Conservation (phyloP, 306 rosid genomes). For the Cucurbita maxima region DNA sequence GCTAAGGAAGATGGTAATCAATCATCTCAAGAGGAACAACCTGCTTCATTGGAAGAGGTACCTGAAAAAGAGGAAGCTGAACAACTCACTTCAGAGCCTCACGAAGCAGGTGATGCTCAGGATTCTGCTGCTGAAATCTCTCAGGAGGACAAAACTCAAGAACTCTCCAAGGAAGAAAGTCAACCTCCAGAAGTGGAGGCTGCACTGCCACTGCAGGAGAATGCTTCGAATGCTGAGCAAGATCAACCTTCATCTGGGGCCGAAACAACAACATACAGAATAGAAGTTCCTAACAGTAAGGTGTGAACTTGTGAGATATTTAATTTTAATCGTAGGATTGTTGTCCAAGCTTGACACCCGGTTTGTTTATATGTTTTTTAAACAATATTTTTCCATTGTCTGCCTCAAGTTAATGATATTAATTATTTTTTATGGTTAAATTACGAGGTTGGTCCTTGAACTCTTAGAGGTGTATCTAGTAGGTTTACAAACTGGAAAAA, state of each 20-base stretch:
- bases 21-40: slow-evolving; percentile 20
- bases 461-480: not conserved
- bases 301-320: slow-evolving; percentile 11
- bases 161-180: slow-evolving; percentile 25
- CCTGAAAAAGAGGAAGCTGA: slow-evolving; percentile 9
- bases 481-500: not conserved
- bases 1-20: slow-evolving; percentile 16
- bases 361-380: not conserved
- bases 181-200: slow-evolving; percentile 16
- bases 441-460: not conserved
- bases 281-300: slow-evolving; percentile 94
- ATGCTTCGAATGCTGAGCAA: slow-evolving; percentile 11
- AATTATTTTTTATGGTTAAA: not conserved
- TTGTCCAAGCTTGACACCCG: not conserved
- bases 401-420: not conserved
- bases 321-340: not conserved
- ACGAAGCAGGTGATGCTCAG: slow-evolving; percentile 8
- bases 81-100: slow-evolving; percentile 14
- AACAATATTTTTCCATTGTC: not conserved
- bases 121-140: slow-evolving; percentile 19
- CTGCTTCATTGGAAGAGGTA: slow-evolving; percentile 19
- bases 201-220: slow-evolving; percentile 34
- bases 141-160: slow-evolving; percentile 23
- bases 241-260: slow-evolving; percentile 22
- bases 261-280: slow-evolving; percentile 29